phyloP scores from a whole-genome alignment of 2,329 filamentous ascomycete species.

The Stromatinia cepivora region DNA sequence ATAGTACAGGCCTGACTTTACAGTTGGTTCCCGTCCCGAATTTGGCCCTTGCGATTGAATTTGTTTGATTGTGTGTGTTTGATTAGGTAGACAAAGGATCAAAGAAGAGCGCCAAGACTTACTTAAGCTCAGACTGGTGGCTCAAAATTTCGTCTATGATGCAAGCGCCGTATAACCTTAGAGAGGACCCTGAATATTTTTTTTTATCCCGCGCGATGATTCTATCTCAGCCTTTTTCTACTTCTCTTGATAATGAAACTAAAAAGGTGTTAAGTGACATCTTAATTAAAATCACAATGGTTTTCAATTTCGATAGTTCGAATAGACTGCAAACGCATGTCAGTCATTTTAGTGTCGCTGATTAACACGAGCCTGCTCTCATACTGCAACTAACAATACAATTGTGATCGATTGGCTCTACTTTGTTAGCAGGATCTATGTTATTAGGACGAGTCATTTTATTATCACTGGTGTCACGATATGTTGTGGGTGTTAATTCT shows the following conservation, averaged over 20 bases:
- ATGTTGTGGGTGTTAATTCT: neutral
- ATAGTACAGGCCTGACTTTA: conserved; percentile 18
- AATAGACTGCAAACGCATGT: neutral
- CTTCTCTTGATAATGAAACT: neutral
- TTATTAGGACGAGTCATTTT: neutral
- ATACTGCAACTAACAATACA: too few species aligned
- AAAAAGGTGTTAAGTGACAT: too few species aligned
- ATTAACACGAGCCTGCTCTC: too few species aligned
- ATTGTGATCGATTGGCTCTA: too few species aligned
- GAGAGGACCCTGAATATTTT: conserved; percentile 8
- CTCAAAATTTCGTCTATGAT: neutral
- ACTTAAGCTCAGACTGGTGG: conserved; percentile 8
- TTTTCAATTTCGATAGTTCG: neutral
- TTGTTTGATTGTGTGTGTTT: neutral
- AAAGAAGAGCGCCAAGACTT: conserved; percentile 6
- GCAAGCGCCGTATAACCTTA: neutral
- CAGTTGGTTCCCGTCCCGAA: neutral
- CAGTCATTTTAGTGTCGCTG: neutral
- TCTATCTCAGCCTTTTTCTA: too few species aligned
- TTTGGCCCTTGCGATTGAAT: neutral
- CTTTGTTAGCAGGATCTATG: neutral
- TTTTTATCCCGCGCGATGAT: neutral
- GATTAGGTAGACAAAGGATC: neutral
- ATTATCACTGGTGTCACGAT: neutral
- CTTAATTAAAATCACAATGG: too few species aligned